phyloP scores from a whole-genome alignment of 2,329 filamentous ascomycete genomes.

The Dothistroma pini region DNA sequence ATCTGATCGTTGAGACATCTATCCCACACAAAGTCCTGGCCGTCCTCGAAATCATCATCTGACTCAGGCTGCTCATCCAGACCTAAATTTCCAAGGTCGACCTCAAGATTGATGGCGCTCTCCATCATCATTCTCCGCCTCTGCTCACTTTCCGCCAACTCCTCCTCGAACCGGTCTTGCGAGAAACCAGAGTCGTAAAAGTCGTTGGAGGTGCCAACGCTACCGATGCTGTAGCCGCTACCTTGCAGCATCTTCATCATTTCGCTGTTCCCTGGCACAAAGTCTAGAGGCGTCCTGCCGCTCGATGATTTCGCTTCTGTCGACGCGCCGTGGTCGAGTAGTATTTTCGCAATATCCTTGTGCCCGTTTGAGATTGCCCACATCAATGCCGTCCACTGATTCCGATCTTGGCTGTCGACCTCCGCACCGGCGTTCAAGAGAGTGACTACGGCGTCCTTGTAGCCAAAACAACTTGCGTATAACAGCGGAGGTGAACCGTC shows the following conservation, averaged over 20 bases:
- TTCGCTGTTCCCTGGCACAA: constrained; percentile 90
- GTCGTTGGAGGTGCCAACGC: constrained; percentile 74
- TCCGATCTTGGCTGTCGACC: constrained; percentile 90
- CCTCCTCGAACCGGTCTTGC: constrained; percentile 92
- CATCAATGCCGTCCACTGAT: constrained; percentile 97
- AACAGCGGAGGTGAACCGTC: constrained; percentile 96
- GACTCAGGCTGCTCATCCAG: constrained; percentile 95
- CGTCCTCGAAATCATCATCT: constrained; percentile 79
- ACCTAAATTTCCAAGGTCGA: constrained; percentile 85
- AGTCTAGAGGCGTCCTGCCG: constrained; percentile 91
- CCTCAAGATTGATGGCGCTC: constrained; percentile 92
- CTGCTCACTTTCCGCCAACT: constrained; percentile 94
- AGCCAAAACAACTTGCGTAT: constrained; percentile 97
- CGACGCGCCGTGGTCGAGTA: constrained; percentile 92
- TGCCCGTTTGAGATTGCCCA: constrained; percentile 99
- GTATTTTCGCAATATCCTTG: constrained; percentile 87
- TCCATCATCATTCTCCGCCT: constrained; percentile 99
- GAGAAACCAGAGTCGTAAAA: constrained; percentile 92
- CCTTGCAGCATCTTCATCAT: constrained; percentile 94
- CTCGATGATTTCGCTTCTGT: constrained; percentile 92
- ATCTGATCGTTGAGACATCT: constrained; percentile 95
- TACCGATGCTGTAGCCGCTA: constrained; percentile 87
- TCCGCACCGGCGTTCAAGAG: constrained; percentile 81
- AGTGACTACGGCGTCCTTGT: constrained; percentile 80
- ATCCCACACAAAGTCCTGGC: constrained; percentile 94